Percentiles rank a stretch among this genome's conserved stretches.
These are phyloP conservation scores for Pseudocercospora eumusae DNA, from an alignment of 2,329 filamentous ascomycete genomes.

Conservation along the genomic window DNA sequence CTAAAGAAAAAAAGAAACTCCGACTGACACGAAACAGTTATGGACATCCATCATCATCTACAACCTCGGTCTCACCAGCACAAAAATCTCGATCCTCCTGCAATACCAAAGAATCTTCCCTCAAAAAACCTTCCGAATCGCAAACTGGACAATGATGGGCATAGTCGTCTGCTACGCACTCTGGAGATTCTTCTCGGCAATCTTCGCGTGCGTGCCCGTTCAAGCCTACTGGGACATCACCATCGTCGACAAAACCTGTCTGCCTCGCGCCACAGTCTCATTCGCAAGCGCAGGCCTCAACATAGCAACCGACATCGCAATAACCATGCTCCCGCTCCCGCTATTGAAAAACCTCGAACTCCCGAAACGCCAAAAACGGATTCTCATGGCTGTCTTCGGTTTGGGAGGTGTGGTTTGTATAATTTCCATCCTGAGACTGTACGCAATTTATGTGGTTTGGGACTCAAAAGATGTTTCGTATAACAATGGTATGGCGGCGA, in stretches of 20 bases:
- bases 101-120: constrained; percentile 53
- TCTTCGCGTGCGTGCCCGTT: constrained; percentile 47
- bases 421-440: constrained; percentile 35
- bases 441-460: constrained; percentile 32
- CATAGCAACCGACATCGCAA: constrained; percentile 39
- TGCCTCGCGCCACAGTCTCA: not conserved
- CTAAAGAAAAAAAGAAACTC: too few relatives aligned
- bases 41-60: constrained; percentile 35
- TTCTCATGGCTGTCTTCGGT: constrained; percentile 38
- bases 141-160: constrained; percentile 33
- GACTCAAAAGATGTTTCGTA: constrained; percentile 31
- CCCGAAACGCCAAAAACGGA: constrained; percentile 35
- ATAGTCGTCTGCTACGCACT: constrained; percentile 38
- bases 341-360: constrained; percentile 38
- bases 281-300: constrained; percentile 36
- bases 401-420: constrained; percentile 38
- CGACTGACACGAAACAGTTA: not conserved
- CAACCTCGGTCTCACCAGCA: constrained; percentile 42
- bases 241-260: constrained; percentile 13
- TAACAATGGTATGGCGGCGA: constrained; percentile 34
- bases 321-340: constrained; percentile 38
- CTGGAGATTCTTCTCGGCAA: constrained; percentile 40
- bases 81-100: constrained; percentile 50
- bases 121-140: constrained; percentile 40
- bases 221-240: constrained; percentile 44